phyloP scores from a whole-genome alignment of 352 stramenopile species.

The Pythium grandisporangium region DNA sequence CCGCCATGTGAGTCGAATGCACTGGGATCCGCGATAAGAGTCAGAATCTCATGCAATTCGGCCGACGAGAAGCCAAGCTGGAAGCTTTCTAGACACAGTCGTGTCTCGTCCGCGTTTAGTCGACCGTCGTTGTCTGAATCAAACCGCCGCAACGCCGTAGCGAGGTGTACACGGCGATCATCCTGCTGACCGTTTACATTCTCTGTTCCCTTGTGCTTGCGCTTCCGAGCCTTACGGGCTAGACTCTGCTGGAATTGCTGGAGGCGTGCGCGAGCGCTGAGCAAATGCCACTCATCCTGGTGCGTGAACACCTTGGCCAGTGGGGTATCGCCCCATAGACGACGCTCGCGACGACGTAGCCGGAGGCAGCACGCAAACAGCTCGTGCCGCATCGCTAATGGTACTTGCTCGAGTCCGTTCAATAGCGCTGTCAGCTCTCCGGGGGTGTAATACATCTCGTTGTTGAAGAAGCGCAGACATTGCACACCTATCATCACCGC shows the following conservation, averaged over 20 bases:
- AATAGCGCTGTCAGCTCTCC: slow-evolving; percentile 91
- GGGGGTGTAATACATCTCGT: slow-evolving; percentile 96
- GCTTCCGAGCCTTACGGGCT: slow-evolving; percentile 42
- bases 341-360: slow-evolving; percentile 92
- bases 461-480: slow-evolving; percentile 98
- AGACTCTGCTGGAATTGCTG: slow-evolving; percentile 83
- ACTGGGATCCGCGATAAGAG: slow-evolving; percentile 48
- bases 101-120: slow-evolving; percentile 55
- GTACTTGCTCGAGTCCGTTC: slow-evolving; percentile 39
- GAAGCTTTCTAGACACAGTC: slow-evolving; percentile 84
- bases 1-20: slow-evolving; percentile 30
- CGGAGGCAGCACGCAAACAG: slow-evolving; percentile 83
- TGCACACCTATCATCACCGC: slow-evolving; percentile 47
- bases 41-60: slow-evolving; percentile 79
- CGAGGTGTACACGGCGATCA: slow-evolving; percentile 33
- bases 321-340: slow-evolving; percentile 91
- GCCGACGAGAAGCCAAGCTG: slow-evolving; percentile 74
- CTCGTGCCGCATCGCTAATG: slow-evolving; percentile 63
- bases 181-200: no score
- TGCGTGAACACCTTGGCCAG: slow-evolving; percentile 97
- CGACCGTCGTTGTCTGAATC: slow-evolving; percentile 60
- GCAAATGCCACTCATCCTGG: slow-evolving; percentile 95
- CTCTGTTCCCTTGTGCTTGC: no score
- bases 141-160: slow-evolving; percentile 51
- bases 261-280: slow-evolving; percentile 66